Evolutionary conservation across 495 filamentous ascomycete species (phyloP).

Genomic region (Talaromyces stipitatus): DNA sequence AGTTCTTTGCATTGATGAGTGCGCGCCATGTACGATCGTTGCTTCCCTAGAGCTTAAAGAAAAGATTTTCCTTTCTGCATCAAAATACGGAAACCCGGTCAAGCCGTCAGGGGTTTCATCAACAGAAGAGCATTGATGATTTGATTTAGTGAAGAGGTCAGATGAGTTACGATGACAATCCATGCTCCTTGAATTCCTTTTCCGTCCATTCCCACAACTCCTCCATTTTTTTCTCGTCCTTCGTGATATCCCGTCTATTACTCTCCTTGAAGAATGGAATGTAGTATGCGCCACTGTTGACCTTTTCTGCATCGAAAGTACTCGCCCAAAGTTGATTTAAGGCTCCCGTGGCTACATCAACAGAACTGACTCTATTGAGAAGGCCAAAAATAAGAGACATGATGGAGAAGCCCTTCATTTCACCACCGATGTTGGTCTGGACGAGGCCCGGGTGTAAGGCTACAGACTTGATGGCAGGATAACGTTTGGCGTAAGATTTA

Average conservation of each 20-base stretch:
- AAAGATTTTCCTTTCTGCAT: too few relatives aligned
- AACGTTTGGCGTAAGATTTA: conserved; percentile 33
- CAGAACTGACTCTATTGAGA: conserved; percentile 12
- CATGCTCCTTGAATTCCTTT: too few relatives aligned
- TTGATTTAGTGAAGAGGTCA: too few relatives aligned
- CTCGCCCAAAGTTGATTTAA: conserved; percentile 36
- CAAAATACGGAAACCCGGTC: too few relatives aligned
- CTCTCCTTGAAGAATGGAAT: conserved; percentile 23
- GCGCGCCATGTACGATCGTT: too few relatives aligned
- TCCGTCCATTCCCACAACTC: conserved; percentile 40
- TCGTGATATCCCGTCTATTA: conserved; percentile 16
- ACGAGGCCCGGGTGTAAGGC: conserved; percentile 41
- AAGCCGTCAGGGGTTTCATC: too few relatives aligned
- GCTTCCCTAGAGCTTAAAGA: too few relatives aligned
- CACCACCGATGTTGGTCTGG: conserved; percentile 20
- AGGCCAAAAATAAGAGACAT: conserved; percentile 9
- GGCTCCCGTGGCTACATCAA: conserved; percentile 24
- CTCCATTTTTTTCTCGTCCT: conserved; percentile 20
- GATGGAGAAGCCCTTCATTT: conserved; percentile 3
- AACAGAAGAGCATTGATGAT: too few relatives aligned
- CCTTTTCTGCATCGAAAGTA: conserved; percentile 18
- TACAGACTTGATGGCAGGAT: conserved; percentile 35
- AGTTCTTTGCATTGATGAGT: too few relatives aligned
- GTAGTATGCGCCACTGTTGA: conserved; percentile 28
- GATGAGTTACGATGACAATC: too few relatives aligned